Base-by-base conservation (phyloP, 768 basidiomycete species). In the Nidularia sp. region DNA sequence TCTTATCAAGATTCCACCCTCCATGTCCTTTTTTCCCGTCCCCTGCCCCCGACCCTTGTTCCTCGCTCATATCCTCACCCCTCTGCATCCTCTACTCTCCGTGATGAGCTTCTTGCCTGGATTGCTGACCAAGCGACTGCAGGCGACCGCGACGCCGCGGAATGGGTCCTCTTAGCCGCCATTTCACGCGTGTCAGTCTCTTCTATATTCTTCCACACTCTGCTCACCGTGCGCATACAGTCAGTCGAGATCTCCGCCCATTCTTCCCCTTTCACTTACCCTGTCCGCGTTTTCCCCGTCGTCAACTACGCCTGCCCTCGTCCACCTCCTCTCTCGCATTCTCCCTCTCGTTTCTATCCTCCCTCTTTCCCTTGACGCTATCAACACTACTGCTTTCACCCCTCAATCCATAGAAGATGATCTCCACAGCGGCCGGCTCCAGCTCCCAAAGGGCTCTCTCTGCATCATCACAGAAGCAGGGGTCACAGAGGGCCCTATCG, bases 371-470 rank as follows among this genome's bases (percentile, higher is more conserved):
- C 70, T 91, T 12, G 71, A 80, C 31, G 63, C 72, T 5, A 64
- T 93, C 46, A 92, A 93, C 61, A 71, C 69, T 22, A 71, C 65
- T 0, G 59, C 66, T 1, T 91, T 88, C 60, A 67, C 66, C 33
- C 90, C 90, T 0, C 83, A 86, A 60, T 84, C 81, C 45, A 81
- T 84, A 53, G 78, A 90, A 47, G 88, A 91, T 57, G 76, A 78
- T 52, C 69, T 93, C 4, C 83, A 86, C 54, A 81, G 86, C 1
- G 90, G 91, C 2, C 77, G 77, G 56, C 71, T 93, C 29, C 90
- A 93, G 60, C 75, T 90, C 10, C 84, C 90, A 2, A 67, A 68
- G 9, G 84, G 85, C 2, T 78, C 80, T 5, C 62, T 78, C 2
- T 68, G 86, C 31, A 62, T 91, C 10, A 62, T 93, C 35, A 83